Percentiles rank a stretch among this genome's conserved stretches.
Evolutionary conservation across 2,329 filamentous ascomycete species (phyloP).

Genomic region (Thermoascus crustaceus): DNA sequence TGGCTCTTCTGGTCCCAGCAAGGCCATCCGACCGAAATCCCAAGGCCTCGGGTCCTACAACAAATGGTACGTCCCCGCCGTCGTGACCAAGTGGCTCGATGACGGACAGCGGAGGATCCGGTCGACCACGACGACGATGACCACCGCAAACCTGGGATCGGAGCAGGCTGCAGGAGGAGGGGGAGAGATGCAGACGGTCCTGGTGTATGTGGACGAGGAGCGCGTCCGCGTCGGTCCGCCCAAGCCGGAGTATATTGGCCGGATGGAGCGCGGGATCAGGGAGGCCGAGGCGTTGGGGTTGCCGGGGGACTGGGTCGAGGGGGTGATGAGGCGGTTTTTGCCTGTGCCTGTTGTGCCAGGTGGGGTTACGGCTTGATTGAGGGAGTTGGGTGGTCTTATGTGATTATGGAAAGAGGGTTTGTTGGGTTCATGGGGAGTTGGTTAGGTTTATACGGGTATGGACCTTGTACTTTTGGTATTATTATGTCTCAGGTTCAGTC

Average conservation of each 20-base stretch:
- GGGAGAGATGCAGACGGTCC: constrained; percentile 15
- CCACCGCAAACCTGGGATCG: no score
- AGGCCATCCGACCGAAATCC: constrained; percentile 19
- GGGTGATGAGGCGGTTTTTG: constrained; percentile 31
- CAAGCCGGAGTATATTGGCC: constrained; percentile 31
- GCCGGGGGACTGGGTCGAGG: constrained; percentile 26
- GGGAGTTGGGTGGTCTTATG: no score
- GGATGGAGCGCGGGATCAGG: constrained; percentile 37
- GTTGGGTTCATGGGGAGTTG: no score
- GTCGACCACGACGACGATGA: no score
- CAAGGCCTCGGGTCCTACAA: constrained; percentile 30
- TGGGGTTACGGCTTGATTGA: no score
- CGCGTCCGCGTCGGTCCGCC: constrained; percentile 24
- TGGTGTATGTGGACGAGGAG: constrained; percentile 38
- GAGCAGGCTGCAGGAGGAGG: no score
- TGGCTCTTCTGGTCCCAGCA: constrained; percentile 6
- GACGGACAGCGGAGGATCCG: constrained; percentile 9
- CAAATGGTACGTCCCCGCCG: constrained; percentile 29
- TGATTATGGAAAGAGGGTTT: no score
- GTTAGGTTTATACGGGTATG: no score
- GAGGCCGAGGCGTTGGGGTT: constrained; percentile 31
- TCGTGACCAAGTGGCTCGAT: constrained; percentile 24
- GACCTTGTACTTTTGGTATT: no score
- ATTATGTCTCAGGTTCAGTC: no score
- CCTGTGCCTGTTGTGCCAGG: no score